These are phyloP conservation scores for Solanum pennellii DNA, from an alignment of 257 asterid genomes.

Conservation along the genomic window DNA sequence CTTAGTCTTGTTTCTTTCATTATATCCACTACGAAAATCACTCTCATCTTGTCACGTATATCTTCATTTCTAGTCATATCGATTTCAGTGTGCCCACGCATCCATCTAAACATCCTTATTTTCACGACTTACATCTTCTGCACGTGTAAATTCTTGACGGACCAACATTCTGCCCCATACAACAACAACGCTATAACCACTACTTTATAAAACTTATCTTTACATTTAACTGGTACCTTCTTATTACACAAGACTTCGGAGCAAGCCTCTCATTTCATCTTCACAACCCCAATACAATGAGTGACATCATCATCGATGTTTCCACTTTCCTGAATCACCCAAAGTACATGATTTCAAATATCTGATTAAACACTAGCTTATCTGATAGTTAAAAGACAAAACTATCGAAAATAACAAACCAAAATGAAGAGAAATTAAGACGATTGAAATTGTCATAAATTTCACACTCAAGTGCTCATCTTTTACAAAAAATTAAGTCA, in stretches of 20 bases:
- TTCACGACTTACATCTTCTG: not conserved
- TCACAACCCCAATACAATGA: not conserved
- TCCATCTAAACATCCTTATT: not conserved
- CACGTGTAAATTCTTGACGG: not conserved
- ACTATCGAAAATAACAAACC: not conserved
- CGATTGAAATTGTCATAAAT: not conserved
- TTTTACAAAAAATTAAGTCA: not conserved
- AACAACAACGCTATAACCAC: not conserved
- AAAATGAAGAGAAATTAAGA: not conserved
- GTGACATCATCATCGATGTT: no score
- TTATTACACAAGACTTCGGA: no score
- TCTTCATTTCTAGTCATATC: not conserved
- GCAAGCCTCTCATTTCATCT: not conserved
- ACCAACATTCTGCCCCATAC: not conserved
- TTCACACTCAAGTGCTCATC: not conserved
- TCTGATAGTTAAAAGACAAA: not conserved
- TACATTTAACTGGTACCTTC: not conserved
- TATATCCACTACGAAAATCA: not conserved
- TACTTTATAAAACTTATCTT: not conserved
- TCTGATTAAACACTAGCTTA: not conserved
- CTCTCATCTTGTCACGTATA: not conserved
- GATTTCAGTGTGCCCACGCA: not conserved
- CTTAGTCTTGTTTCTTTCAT: not conserved
- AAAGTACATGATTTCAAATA: no score
- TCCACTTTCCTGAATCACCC: not conserved